Conservation (phyloP, 805 yeast genomes). For the Pichia pseudocactophila region DNA sequence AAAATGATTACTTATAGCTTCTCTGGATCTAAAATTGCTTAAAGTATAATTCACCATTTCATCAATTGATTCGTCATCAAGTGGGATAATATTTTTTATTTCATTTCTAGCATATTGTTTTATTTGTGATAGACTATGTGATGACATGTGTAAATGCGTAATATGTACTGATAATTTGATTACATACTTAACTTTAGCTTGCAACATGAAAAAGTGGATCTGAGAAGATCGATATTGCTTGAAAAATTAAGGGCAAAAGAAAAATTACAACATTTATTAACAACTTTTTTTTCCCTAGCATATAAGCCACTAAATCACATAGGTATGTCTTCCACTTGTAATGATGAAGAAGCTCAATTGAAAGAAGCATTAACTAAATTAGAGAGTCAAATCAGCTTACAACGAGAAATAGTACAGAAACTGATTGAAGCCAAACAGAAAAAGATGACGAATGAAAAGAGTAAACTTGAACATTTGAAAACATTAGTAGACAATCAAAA, state of each 20-base stretch:
- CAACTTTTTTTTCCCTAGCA: neutral
- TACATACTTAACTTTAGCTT: no score
- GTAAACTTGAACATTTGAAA: slow-evolving; percentile 1
- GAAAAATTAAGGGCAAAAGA: neutral
- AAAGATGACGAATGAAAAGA: neutral
- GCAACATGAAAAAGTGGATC: no score
- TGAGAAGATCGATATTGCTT: neutral
- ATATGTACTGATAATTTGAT: no score
- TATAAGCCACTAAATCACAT: neutral
- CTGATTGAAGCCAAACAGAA: slow-evolving; percentile 3
- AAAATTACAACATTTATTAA: neutral
- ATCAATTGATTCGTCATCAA: slow-evolving; percentile 46
- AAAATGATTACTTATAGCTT: slow-evolving; percentile 44
- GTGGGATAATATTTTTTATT: slow-evolving; percentile 36
- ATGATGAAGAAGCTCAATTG: slow-evolving; percentile 13
- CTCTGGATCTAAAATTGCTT: slow-evolving; percentile 34
- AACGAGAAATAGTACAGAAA: slow-evolving; percentile 9
- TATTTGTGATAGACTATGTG: slow-evolving; percentile 19
- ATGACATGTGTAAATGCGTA: slow-evolving; percentile 10
- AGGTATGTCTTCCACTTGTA: neutral
- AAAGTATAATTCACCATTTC: slow-evolving; percentile 50
- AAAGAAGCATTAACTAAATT: slow-evolving; percentile 13
- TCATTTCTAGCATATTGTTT: slow-evolving; percentile 17
- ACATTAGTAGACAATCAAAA: slow-evolving; percentile 1
- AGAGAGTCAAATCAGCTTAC: slow-evolving; percentile 13